These are phyloP conservation scores for Brassica balearica DNA, from an alignment of 441 rosid genomes.

Conservation along the genomic window DNA sequence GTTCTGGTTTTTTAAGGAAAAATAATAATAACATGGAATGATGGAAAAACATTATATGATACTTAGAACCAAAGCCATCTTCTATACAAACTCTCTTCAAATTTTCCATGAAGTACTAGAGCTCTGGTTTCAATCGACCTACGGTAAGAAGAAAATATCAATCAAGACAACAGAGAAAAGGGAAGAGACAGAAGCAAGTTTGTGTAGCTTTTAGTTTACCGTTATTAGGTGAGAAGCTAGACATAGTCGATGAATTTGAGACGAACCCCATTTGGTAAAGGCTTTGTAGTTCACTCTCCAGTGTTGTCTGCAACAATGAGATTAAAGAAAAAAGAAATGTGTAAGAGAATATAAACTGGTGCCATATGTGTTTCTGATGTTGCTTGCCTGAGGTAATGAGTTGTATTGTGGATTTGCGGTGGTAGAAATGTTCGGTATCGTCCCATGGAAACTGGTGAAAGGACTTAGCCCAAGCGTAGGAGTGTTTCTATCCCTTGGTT, in stretches of 20 bases:
- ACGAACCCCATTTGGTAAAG: slow-evolving; percentile 74
- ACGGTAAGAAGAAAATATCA: slow-evolving; percentile 23
- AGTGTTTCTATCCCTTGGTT: slow-evolving; percentile 57
- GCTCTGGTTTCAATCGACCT: slow-evolving; percentile 78
- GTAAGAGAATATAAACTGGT: not conserved
- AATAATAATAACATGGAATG: slow-evolving; percentile 34
- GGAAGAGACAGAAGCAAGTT: not conserved
- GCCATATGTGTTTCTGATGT: not conserved
- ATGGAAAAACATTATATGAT: slow-evolving; percentile 34
- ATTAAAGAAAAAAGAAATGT: not conserved
- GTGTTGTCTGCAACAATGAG: slow-evolving; percentile 46
- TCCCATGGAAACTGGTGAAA: slow-evolving; percentile 54
- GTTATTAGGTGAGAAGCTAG: slow-evolving; percentile 60
- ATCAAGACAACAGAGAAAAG: not conserved
- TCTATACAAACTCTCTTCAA: slow-evolving; percentile 50
- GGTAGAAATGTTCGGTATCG: slow-evolving; percentile 55
- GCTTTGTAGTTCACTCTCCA: slow-evolving; percentile 75
- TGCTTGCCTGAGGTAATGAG: slow-evolving; percentile 61
- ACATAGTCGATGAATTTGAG: slow-evolving; percentile 57
- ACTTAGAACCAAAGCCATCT: slow-evolving; percentile 42
- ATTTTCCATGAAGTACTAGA: slow-evolving; percentile 42
- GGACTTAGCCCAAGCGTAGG: slow-evolving; percentile 55
- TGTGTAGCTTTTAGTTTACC: slow-evolving; percentile 46
- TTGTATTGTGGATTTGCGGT: slow-evolving; percentile 60
- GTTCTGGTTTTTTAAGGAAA: slow-evolving; percentile 7